Evolutionary conservation across 805 yeast species (phyloP).

Genomic region (Pichia rugopelliculosa): DNA sequence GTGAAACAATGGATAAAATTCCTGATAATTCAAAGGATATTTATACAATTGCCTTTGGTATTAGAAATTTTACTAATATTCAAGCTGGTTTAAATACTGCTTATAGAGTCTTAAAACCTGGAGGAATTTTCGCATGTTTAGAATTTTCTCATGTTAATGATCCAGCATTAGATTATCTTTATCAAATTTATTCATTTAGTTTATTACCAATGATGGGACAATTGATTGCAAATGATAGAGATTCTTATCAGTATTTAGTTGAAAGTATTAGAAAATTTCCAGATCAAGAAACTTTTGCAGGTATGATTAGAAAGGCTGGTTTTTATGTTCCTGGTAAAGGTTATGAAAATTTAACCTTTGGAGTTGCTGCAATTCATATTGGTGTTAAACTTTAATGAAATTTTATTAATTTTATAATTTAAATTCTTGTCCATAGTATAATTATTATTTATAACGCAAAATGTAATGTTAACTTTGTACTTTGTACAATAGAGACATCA

Average conservation of each 20-base stretch:
- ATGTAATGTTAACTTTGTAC: neutral
- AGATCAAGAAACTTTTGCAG: slow-evolving; percentile 79
- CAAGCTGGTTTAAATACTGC: slow-evolving; percentile 95
- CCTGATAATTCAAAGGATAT: slow-evolving; percentile 86
- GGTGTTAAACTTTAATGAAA: slow-evolving; percentile 70
- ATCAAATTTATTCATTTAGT: slow-evolving; percentile 84
- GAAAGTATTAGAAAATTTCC: slow-evolving; percentile 93
- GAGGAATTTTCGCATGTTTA: slow-evolving; percentile 94
- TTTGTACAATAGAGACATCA: too few species aligned
- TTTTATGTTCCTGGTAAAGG: slow-evolving; percentile 87
- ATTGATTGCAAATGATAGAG: slow-evolving; percentile 89
- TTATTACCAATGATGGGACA: slow-evolving; percentile 93
- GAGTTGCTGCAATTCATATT: slow-evolving; percentile 91
- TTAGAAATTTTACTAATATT: slow-evolving; percentile 90
- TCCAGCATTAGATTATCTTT: slow-evolving; percentile 62
- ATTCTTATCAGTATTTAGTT: slow-evolving; percentile 91
- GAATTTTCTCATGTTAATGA: slow-evolving; percentile 92
- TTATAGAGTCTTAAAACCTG: slow-evolving; percentile 90
- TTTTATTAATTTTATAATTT: neutral
- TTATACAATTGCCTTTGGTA: slow-evolving; percentile 95
- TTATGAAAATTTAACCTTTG: slow-evolving; percentile 89
- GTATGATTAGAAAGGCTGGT: slow-evolving; percentile 92
- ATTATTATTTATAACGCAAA: neutral
- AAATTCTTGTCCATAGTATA: neutral
- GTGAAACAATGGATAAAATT: slow-evolving; percentile 79